phyloP scores from a whole-genome alignment of 345 rosid species.

The Cardamine chenopodiifolia region DNA sequence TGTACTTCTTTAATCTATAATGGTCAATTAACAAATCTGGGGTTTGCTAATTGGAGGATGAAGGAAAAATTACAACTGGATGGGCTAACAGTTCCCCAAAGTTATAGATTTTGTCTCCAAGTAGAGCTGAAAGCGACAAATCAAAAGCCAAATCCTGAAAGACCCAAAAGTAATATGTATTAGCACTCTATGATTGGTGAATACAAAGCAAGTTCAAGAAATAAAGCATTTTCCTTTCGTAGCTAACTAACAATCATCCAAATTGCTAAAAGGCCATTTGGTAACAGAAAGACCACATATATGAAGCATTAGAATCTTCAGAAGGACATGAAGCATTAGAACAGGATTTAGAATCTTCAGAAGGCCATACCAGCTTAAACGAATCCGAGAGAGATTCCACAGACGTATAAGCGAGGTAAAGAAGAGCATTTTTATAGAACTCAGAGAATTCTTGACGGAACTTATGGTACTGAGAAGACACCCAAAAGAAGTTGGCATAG shows the following conservation, averaged over 20 bases:
- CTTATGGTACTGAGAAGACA: constrained; percentile 71
- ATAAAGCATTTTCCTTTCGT: neutral
- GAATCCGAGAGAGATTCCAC: constrained; percentile 47
- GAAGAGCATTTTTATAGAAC: constrained; percentile 45
- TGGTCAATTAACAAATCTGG: neutral
- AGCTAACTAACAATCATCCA: neutral
- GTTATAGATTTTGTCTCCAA: constrained; percentile 96
- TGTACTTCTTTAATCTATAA: neutral
- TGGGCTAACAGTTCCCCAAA: constrained; percentile 98
- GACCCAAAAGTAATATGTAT: neutral
- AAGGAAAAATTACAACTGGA: constrained; percentile 68
- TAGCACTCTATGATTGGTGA: constrained; percentile 3
- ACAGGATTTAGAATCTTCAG: neutral
- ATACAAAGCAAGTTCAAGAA: neutral
- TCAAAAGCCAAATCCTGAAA: constrained; percentile 95
- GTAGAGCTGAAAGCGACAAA: constrained; percentile 88
- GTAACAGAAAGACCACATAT: neutral
- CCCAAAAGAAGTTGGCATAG: constrained; percentile 88
- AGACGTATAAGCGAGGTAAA: constrained; percentile 46
- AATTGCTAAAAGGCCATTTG: neutral
- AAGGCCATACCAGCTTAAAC: constrained; percentile 40
- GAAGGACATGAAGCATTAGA: neutral
- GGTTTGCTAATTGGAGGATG: neutral
- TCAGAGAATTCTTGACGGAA: constrained; percentile 45
- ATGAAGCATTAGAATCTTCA: neutral